These are phyloP conservation scores for Nemophila menziesii DNA, from an alignment of 257 asterid species.

Conservation along the genomic window DNA sequence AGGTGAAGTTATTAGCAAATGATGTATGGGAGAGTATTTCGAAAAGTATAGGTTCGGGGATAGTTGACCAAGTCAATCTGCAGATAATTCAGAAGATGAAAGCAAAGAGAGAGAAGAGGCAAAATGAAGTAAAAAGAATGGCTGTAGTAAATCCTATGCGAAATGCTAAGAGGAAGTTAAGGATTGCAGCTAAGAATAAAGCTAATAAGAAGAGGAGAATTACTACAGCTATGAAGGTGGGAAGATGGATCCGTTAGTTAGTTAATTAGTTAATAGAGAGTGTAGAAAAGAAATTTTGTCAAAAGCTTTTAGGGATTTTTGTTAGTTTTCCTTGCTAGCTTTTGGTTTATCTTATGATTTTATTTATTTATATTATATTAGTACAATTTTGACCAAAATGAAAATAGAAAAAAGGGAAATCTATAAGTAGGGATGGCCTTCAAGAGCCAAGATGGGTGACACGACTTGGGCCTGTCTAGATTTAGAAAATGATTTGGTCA, in stretches of 20 bases:
- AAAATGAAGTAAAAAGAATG: slow-evolving; percentile 64
- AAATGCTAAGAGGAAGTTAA: slow-evolving; percentile 85
- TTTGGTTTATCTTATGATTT: no score
- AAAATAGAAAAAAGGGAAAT: no score
- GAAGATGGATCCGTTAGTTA: slow-evolving; percentile 49
- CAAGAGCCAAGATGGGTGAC: no score
- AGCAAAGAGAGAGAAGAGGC: slow-evolving; percentile 78
- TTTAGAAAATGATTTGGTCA: no score
- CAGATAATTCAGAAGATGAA: slow-evolving; percentile 52
- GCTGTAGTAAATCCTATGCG: slow-evolving; percentile 78
- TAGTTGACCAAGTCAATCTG: slow-evolving; percentile 45
- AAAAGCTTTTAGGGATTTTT: no score
- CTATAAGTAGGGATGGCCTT: no score
- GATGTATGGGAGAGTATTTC: slow-evolving; percentile 47
- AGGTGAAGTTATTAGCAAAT: slow-evolving; percentile 59
- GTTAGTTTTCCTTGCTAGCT: no score
- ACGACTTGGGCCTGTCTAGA: no score
- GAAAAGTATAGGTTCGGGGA: slow-evolving; percentile 44
- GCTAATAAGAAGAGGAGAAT: slow-evolving; percentile 79
- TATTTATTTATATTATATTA: no score
- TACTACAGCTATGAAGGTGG: slow-evolving; percentile 61
- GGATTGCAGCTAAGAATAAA: slow-evolving; percentile 59
- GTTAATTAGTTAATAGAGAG: no score
- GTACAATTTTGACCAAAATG: no score
- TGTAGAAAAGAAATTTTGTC: no score